Base-by-base conservation (phyloP, 805 yeast genomes). In the Metschnikowia amazonensis region DNA sequence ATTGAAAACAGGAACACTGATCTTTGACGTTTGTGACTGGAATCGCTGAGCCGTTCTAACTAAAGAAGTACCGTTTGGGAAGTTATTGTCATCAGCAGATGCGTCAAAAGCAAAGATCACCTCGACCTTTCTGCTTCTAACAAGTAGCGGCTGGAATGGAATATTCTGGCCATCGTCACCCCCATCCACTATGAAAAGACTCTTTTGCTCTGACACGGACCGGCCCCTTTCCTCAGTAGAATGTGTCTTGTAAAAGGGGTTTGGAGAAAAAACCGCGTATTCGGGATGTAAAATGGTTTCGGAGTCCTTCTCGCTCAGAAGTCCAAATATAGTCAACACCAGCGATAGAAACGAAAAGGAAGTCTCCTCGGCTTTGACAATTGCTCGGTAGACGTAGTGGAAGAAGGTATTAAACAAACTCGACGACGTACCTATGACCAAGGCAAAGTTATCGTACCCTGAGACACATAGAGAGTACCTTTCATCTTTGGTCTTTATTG, bases 351-450 rank as follows among this genome's bases (percentile, higher is more conserved):
- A 36, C 10, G 46, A 40, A 5, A 46, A 42, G 1, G 54, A 45
- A 34, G 37, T 45, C 10, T 35, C 43, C 13, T 50, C 52, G 36
- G 46, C 37, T 8, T 42, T 46, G 60, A 29, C 63, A 14, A 69
- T 59, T 30, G 62, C 38, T 41, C 70, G 63, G 71, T 79, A 76
- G 7, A 80, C 58, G 49, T 74, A 76, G 8, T 76, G 58, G 43
- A 81, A 67, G 0, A 79, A 43, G 5, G 55, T 44, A 53, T 79
- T 82, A 65, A 82, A 82, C 21, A 82, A 60, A 0, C 85, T 78
- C 0, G 87, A 81, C 0, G 86, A 80, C 0, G 86, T 79, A 0
- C 80, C 87, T 0, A 81, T 73, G 4, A 82, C 67, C 51, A 80
- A 81, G 0, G 82, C 82, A 31, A 76, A 66, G 52, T 80, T 79